These are phyloP conservation scores for Cryptococcus sp. DNA, from an alignment of 1,284 basidiomycete species.

Conservation along the genomic window DNA sequence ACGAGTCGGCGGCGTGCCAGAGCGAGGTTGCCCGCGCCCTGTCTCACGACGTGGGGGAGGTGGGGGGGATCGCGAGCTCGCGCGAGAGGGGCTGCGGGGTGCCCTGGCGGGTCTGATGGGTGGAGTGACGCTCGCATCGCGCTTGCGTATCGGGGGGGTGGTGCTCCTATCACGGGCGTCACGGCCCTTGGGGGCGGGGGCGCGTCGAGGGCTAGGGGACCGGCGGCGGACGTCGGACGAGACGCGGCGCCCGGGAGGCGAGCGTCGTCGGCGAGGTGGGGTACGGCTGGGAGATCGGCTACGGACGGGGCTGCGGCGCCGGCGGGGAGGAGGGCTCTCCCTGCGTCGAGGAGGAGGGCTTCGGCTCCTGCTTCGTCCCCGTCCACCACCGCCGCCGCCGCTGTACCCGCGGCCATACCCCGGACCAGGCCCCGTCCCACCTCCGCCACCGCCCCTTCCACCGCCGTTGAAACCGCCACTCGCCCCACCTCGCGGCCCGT, in stretches of 20 bases:
- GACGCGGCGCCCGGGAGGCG: constrained; percentile 10
- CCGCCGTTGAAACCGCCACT: constrained; percentile 1
- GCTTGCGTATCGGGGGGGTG: not conserved
- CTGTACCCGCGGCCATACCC: constrained; percentile 2
- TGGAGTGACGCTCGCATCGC: not conserved
- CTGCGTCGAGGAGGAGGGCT: not conserved
- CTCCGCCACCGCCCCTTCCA: constrained; percentile 4
- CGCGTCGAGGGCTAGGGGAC: constrained; percentile 13
- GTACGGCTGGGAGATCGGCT: constrained; percentile 3
- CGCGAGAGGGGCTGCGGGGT: no score
- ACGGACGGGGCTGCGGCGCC: not conserved
- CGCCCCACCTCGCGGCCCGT: constrained; percentile 13
- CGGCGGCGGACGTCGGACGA: constrained; percentile 17
- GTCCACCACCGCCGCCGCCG: constrained; percentile 5
- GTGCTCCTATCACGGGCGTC: not conserved
- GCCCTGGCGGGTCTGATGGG: not conserved
- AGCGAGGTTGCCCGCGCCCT: not conserved
- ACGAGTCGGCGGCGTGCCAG: not conserved
- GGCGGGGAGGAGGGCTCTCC: not conserved
- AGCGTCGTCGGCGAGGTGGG: not conserved
- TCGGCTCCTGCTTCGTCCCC: constrained; percentile 1
- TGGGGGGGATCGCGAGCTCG: no score
- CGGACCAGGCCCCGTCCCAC: not conserved
- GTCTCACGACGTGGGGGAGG: no score
- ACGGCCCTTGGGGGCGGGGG: not conserved